Evolutionary conservation across 148 eudicot genomes (phyloP), one percentile per base, ranked within the genome.

Genomic region (Vaccinium darrowii): DNA sequence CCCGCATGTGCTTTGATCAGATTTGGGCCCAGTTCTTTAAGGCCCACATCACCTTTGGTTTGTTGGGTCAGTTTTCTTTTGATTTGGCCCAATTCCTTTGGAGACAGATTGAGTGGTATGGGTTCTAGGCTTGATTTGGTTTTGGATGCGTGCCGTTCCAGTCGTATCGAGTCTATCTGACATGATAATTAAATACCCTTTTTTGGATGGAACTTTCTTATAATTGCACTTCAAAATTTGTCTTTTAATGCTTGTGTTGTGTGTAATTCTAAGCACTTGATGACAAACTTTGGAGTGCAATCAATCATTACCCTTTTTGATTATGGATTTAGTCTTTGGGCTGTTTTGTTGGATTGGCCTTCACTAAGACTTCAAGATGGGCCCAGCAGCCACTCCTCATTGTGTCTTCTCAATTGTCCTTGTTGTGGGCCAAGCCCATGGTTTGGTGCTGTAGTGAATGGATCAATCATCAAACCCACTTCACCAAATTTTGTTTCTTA

Each of bases 401-500:
- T 36, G 13, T 36, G 78, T 18, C 23, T 39, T 74, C n/a, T 12
- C 9, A 33, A 7, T 36, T 16, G 78, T 75, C 36, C 47, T 30
- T 75, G 50, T 43, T 43, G 52, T 0, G 27, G 52, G 23, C 78
- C 76, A 14, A 30, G 39, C 39, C 74, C 74, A 27, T 9, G 3
- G 39, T 69, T 72, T 72, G 76, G 43, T 72, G 19, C 21, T 25
- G 16, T 27, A 60, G 67, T 60, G 67, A 10, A 21, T 63, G 69
- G 73, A 67, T 9, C 73, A 67, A 43, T 43, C 47, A 43, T 4
- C 47, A 25, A 67, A 67, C 36, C 73, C 36, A 67, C 73, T 67
- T 67, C 36, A 67, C 73, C 36, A 67, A 67, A 63, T n/a, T 67
- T 67, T 67, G 73, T 67, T 67, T 67, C 73, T 67, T 25, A 27